phyloP scores from a whole-genome alignment of 331 rosid genomes.

The Quercus tomentella region DNA sequence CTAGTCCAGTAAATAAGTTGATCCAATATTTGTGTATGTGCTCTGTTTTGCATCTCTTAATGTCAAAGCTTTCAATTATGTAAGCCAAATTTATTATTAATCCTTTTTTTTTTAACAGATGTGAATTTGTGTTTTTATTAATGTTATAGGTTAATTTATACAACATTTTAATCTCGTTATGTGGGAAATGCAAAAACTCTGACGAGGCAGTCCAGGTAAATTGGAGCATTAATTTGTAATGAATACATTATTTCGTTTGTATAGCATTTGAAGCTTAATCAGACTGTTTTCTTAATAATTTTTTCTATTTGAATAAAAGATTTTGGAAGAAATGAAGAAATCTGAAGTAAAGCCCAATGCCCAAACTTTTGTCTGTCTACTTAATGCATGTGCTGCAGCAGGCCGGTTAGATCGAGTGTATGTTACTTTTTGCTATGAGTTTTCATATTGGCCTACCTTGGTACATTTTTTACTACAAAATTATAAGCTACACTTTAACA shows the following conservation, averaged over 20 bases:
- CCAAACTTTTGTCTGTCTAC: constrained; percentile 80
- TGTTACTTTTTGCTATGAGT: constrained; percentile 26
- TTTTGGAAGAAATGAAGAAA: constrained; percentile 87
- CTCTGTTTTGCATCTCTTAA: neutral
- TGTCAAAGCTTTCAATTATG: neutral
- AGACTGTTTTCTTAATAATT: neutral
- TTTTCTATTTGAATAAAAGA: constrained; percentile 34
- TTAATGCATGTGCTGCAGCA: constrained; percentile 80
- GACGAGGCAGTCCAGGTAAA: constrained; percentile 79
- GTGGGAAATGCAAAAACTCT: constrained; percentile 81
- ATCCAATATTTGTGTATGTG: neutral
- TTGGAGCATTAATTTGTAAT: neutral
- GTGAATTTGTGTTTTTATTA: constrained; percentile 8
- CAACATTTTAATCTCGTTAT: constrained; percentile 71
- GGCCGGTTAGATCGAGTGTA: constrained; percentile 90
- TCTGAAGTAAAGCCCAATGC: constrained; percentile 73
- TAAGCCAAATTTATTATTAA: neutral
- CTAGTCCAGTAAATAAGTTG: neutral
- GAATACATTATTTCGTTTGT: neutral
- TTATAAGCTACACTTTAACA: constrained; percentile 14
- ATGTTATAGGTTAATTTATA: constrained; percentile 58
- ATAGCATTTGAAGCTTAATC: neutral
- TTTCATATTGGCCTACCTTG: neutral
- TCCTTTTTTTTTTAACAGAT: neutral
- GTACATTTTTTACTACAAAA: constrained; percentile 11